Base-by-base conservation (phyloP, 108 stramenopile species). In the Cyclostephanos tholiformis region DNA sequence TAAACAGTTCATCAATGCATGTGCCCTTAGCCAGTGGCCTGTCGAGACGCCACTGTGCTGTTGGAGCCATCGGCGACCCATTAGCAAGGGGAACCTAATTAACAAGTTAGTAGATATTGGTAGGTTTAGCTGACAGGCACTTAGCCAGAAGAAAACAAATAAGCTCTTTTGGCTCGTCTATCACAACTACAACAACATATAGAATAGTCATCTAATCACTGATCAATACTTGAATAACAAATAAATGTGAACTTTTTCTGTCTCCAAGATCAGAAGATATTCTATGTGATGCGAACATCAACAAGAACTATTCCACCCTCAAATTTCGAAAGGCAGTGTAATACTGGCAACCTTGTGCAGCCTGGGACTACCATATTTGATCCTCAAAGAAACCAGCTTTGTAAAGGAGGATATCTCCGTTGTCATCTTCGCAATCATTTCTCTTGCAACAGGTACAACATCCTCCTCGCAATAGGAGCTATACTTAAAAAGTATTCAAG, bases 401-500 rank as follows among this genome's bases (percentile, higher is more conserved):
- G 70, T 46, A 30, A 26, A 53, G 58, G 76, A 80, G 66, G 43
- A 38, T 65, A 63, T 58, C 32, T 61, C 48, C 19, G 51, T 56
- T 19, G 46, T 27, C 41, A 44, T 71, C 25, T 51, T 71, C 23
- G 43, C 48, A 72, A 89, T 38, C 23, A 95, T 71, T 29, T 67
- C 48, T 35, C 57, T 59, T 26, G 93, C 86, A 74, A 93, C 89
- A 35, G 86, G 79, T 23, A 76, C 52, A 43, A 97, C 77, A 11
- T 92, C 89, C 38, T 83, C 89, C 64, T 95, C 91, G 29, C 51
- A 35, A 83, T 91, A 97, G n/a, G 77, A 70, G 10, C 94, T 74
- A 73, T 96, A 96, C 30, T 86, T 73, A 9, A 79, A 50, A 17
- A 97, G 83, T 10, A 93, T 96, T 9, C n/a, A n/a, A n/a, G 91